These are phyloP conservation scores for Glebionis coronaria DNA, from an alignment of 129 eudicot species.

Conservation along the genomic window DNA sequence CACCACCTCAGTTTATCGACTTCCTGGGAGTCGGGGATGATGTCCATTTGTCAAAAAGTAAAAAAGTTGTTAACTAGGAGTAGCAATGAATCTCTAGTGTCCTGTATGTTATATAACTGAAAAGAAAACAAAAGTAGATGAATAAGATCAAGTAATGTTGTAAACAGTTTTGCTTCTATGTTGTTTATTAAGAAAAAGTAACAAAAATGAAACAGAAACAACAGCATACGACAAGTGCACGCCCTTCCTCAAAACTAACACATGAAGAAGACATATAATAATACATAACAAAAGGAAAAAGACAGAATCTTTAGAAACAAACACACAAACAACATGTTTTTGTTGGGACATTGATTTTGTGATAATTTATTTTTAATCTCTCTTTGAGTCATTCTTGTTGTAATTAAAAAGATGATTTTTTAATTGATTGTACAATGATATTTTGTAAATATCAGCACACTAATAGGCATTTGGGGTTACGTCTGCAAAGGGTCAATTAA, in stretches of 20 bases:
- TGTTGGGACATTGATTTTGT: background rate
- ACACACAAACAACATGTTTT: background rate
- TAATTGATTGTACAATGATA: no score
- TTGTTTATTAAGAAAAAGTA: background rate
- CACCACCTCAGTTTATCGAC: constrained; percentile 42
- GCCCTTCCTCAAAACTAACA: constrained; percentile 24
- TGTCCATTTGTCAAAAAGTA: background rate
- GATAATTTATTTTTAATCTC: no score
- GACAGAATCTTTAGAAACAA: constrained; percentile 20
- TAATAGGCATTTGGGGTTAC: no score
- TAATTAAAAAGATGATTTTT: no score
- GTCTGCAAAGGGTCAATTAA: no score
- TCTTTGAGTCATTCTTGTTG: no score
- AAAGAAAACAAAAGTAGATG: background rate
- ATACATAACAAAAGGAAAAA: constrained; percentile 12
- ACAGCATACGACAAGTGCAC: constrained; percentile 20
- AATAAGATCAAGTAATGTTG: background rate
- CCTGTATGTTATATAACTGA: background rate
- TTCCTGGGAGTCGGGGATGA: constrained; percentile 54
- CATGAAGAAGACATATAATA: background rate
- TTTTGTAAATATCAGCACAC: no score
- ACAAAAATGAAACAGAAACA: constrained; percentile 4
- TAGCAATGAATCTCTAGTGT: background rate
- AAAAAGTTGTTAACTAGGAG: background rate
- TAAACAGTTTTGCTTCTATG: background rate